Base-by-base conservation (phyloP, 164 flowering plant genomes). In the Saururus chinensis region DNA sequence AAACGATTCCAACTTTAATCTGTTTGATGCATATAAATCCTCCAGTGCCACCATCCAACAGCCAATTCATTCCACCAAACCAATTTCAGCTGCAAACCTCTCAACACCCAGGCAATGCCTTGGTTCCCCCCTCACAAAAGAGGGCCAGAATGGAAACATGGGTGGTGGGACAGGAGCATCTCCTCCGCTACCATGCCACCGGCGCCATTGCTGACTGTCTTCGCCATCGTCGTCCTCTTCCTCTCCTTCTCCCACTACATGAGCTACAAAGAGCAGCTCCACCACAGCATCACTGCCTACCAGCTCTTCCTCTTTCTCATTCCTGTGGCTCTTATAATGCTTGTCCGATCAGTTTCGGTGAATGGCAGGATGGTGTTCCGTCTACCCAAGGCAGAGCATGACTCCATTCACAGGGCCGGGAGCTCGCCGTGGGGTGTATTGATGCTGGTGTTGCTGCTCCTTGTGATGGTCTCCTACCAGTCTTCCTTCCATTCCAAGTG, bases 141-240 rank as follows among this genome's bases (percentile, higher is more conserved):
- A 58, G 90, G 83, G 17, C 78, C 86, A 42, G 80, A 77, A 25
- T 83, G 95, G 95, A 81, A 78, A 62, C 81, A 76, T 24, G 84
- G 90, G 11, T 82, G 87, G 88, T 68, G 72, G 51, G 63, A 63
- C 53, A 81, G 76, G 52, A 74, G 87, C 10, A 35, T 78, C 37
- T 53, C 77, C 60, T 73, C 85, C 37, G 55, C 78, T 11, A 80
- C 91, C 6, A 40, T 73, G 4, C 95, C 87, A n/a, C 85, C 91
- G 2, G 52, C 67, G 23, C 87, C 79, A 7, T 66, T 88, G 57
- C 64, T 88, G 26, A 61, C 74, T 53, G 61, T 88, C 59, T 85
- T 81, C 40, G 73, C 68, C 64, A 84, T 85, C 59, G 82, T 84
- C 57, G 24, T 80, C 45, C 52, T 75, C 72, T 77, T 85, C 67